These are phyloP conservation scores for Podosphaera xanthii DNA, from an alignment of 2,329 filamentous ascomycete species.

Conservation along the genomic window DNA sequence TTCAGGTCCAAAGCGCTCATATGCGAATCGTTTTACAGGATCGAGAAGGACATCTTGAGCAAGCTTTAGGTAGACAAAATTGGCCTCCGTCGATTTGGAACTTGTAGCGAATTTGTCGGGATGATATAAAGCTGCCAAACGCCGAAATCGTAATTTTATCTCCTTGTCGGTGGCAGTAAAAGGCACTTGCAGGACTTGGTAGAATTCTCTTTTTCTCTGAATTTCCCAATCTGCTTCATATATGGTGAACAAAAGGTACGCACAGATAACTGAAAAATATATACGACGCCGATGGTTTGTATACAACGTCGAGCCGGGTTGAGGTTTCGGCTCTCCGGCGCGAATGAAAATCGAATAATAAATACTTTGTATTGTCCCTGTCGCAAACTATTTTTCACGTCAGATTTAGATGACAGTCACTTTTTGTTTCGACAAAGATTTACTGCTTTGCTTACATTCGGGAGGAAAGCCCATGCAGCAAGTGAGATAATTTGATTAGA, in stretches of 20 bases:
- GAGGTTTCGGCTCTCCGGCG: conserved; percentile 63
- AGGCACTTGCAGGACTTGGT: conserved; percentile 50
- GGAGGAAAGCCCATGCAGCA: conserved; percentile 37
- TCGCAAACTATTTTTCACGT: conserved; percentile 38
- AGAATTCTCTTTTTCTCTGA: conserved; percentile 50
- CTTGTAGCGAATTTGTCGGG: conserved; percentile 47
- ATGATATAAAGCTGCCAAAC: conserved; percentile 48
- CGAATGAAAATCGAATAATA: conserved; percentile 80
- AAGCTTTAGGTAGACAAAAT: conserved; percentile 65
- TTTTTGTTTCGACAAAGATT: background rate
- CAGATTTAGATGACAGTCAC: conserved; percentile 2
- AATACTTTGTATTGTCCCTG: conserved; percentile 52
- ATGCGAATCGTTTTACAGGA: conserved; percentile 58
- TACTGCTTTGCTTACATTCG: conserved; percentile 23
- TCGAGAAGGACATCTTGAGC: conserved; percentile 68
- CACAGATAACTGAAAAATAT: conserved; percentile 57
- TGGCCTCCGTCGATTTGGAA: conserved; percentile 18
- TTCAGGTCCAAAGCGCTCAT: conserved; percentile 67
- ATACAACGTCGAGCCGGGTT: conserved; percentile 43
- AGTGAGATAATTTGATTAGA: conserved; percentile 24
- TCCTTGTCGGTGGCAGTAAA: conserved; percentile 46
- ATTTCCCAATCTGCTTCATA: conserved; percentile 78
- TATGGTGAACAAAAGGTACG: conserved; percentile 77
- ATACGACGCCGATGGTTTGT: conserved; percentile 58
- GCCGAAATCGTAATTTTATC: conserved; percentile 67